phyloP scores from a whole-genome alignment of 2,329 filamentous ascomycete genomes.

The Paecilomyces dactylethromorphus region DNA sequence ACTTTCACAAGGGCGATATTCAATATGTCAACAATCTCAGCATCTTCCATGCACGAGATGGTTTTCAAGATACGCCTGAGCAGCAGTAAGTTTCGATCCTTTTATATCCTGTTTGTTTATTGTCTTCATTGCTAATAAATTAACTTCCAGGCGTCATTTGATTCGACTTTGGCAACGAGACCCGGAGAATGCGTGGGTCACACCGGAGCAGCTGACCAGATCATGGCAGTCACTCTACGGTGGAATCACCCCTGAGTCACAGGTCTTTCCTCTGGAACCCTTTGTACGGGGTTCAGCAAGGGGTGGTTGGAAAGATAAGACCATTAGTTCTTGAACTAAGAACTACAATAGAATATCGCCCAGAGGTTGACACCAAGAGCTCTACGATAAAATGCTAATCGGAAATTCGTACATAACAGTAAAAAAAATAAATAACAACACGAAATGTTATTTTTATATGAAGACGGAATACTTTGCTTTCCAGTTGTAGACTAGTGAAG shows the following conservation, averaged over 20 bases:
- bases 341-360: no score
- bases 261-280: not conserved
- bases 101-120: not conserved
- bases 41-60: constrained; percentile 47
- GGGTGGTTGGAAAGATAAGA: not conserved
- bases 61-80: constrained; percentile 33
- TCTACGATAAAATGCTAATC: no score
- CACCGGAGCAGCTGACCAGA: constrained; percentile 25
- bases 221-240: not conserved
- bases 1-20: constrained; percentile 44
- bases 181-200: constrained; percentile 41
- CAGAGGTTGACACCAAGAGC: no score
- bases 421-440: no score
- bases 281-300: not conserved
- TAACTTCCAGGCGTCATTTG: constrained; percentile 36
- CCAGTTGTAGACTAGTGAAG: no score
- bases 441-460: no score
- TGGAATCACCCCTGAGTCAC: not conserved
- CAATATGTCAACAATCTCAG: constrained; percentile 48
- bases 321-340: not conserved
- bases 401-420: no score
- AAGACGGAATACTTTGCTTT: no score
- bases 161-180: constrained; percentile 44
- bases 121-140: constrained; percentile 1
- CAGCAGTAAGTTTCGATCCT: constrained; percentile 26